Evolutionary conservation across 2,329 filamentous ascomycete species (phyloP), one percentile per base, ranked within the genome.

Genomic region (Elsinoe ampelina): DNA sequence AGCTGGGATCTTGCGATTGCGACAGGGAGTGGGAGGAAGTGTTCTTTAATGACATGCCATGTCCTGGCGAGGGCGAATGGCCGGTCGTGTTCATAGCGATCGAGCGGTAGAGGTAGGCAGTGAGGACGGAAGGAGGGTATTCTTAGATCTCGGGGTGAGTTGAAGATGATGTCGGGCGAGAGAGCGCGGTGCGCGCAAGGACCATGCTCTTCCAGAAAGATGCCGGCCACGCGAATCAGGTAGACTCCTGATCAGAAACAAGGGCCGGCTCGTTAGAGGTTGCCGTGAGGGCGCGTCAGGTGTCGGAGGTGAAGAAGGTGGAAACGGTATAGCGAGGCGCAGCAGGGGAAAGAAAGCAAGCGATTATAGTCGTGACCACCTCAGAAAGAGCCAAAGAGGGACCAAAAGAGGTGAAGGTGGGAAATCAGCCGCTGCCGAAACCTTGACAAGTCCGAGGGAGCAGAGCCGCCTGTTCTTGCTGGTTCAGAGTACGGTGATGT

Each of bases 1-100:
- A 47, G 54, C 20, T 26, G 17, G 39, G 41, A 34, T 56, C 54
- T 19, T 56, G 54, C 54, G 54, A 56, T 19, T 56, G 54, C 54
- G 41, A 56, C 20, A 26, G 54, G 19, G 54, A 56, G 38, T 45
- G 42, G 38, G 54, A 48, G 20, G 42, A 45, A n/a, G 41, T 13
- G 22, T 36, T 41, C 26, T 56, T 56, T 56, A 56, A 47, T 15
- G 39, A 26, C 8, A 26, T 8, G 39, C 39, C 54, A 38, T 56
- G 54, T 6, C 38, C 54, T 15, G 54, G 54, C 15, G 54, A 56
- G 39, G 54, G 54, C 42, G 54, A 56, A 10, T 45, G 54, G 8
- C 41, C 54, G 20, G 54, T 30, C 42, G 54, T 52, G 48, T 52
- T 52, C 48, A 52, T 52, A 19, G 19, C 32, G 48, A 34, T 22